Conservation (phyloP, 2,329 filamentous ascomycete genomes). For the Hyphodiscus sp. region DNA sequence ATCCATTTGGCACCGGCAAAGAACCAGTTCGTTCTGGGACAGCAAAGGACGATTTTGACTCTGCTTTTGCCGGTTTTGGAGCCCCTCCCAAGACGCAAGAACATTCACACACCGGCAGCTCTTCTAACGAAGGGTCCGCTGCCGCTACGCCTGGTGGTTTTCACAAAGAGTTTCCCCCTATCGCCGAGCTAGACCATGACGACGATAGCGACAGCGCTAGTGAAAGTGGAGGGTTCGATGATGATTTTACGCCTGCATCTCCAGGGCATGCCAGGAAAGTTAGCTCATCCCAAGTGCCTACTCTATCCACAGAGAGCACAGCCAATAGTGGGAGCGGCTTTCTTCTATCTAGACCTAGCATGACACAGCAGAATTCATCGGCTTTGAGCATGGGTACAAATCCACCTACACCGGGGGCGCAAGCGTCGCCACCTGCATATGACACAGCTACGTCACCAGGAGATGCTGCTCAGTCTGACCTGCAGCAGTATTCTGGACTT, state of each 20-base stretch:
- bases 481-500: slow-evolving; percentile 45
- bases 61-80: slow-evolving; percentile 72
- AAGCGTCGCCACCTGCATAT: slow-evolving; percentile 52
- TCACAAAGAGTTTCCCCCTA: slow-evolving; percentile 83
- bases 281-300: slow-evolving; percentile 20
- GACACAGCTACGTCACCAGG: slow-evolving; percentile 35
- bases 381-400: slow-evolving; percentile 25
- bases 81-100: slow-evolving; percentile 43
- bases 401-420: slow-evolving; percentile 46
- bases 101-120: slow-evolving; percentile 36
- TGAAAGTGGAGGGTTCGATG: slow-evolving; percentile 81
- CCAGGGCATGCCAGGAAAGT: slow-evolving; percentile 25
- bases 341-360: slow-evolving; percentile 25
- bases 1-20: slow-evolving; percentile 51
- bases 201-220: slow-evolving; percentile 79
- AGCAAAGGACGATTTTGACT: slow-evolving; percentile 75
- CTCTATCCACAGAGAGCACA: slow-evolving; percentile 22
- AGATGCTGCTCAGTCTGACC: slow-evolving; percentile 42
- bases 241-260: slow-evolving; percentile 72
- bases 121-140: slow-evolving; percentile 33
- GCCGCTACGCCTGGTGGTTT: slow-evolving; percentile 47
- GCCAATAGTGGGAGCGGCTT: slow-evolving; percentile 25
- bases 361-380: slow-evolving; percentile 24
- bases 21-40: slow-evolving; percentile 38
- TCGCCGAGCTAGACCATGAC: slow-evolving; percentile 75